Evolutionary conservation across 169 alveolate species (phyloP).

Genomic region (Cryptosporidium ryanae): DNA sequence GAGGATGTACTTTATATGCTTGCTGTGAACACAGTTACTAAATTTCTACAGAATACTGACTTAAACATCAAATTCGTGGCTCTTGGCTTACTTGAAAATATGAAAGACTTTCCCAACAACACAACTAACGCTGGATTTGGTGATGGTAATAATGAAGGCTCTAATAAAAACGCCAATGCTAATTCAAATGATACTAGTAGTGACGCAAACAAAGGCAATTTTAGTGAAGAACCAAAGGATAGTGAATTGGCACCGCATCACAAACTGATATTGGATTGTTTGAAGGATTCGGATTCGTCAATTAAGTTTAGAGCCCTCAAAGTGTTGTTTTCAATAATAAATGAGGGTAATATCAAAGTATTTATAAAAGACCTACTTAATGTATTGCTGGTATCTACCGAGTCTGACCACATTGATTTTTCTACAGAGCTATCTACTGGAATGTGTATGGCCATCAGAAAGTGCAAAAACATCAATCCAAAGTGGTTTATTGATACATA

Average conservation of each 20-base stretch:
- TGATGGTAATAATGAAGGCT: background rate
- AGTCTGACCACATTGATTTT: constrained; percentile 90
- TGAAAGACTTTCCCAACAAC: constrained; percentile 75
- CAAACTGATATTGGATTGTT: constrained; percentile 81
- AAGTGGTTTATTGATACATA: constrained; percentile 91
- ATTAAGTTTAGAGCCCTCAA: constrained; percentile 96
- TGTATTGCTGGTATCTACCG: constrained; percentile 88
- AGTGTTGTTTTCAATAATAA: constrained; percentile 92
- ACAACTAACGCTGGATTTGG: constrained; percentile 6
- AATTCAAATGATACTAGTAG: constrained; percentile 25
- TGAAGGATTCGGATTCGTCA: constrained; percentile 95
- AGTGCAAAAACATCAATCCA: constrained; percentile 86
- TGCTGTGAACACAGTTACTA: constrained; percentile 94
- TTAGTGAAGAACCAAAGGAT: no score
- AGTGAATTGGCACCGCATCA: constrained; percentile 42
- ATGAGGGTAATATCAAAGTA: constrained; percentile 89
- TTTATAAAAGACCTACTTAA: constrained; percentile 93
- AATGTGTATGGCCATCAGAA: constrained; percentile 83
- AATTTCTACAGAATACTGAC: constrained; percentile 93
- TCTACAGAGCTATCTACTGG: constrained; percentile 80
- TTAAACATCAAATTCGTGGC: constrained; percentile 91
- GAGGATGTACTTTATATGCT: constrained; percentile 87
- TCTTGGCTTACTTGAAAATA: constrained; percentile 73
- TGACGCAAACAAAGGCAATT: background rate
- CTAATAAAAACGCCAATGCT: constrained; percentile 67